A percentile compares a stretch with the other conserved stretches of the same genome.
Conservation (phyloP, 257 asterid species). For the Forsythia viridissima region DNA sequence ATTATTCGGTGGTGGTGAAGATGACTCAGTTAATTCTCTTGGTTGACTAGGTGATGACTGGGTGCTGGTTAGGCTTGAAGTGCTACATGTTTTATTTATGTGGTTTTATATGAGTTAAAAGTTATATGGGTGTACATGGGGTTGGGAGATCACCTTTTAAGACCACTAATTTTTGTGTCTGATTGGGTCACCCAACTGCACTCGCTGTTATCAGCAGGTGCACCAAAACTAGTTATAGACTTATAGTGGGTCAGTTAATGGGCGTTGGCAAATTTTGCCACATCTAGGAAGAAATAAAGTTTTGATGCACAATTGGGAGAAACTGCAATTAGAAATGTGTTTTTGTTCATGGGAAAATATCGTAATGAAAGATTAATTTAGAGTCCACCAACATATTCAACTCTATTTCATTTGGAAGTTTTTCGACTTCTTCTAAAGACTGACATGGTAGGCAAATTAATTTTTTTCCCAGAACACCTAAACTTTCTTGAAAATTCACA, state of each 20-base stretch:
- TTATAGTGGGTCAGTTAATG: not conserved
- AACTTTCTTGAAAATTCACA: not conserved
- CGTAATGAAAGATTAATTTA: not conserved
- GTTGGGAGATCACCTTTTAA: not conserved
- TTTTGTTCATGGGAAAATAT: constrained; percentile 2
- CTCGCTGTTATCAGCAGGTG: not conserved
- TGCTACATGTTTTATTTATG: no score
- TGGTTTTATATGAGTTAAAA: not conserved
- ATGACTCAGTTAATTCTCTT: not conserved
- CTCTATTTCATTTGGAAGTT: constrained; percentile 8
- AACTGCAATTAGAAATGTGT: not conserved
- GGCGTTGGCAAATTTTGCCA: constrained; percentile 1
- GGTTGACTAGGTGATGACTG: not conserved
- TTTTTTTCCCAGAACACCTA: not conserved
- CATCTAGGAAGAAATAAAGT: not conserved
- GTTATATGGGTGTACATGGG: not conserved
- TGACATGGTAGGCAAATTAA: not conserved
- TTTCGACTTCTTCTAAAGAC: not conserved
- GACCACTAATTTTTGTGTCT: not conserved
- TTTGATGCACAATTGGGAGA: constrained; percentile 4
- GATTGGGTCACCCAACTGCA: not conserved
- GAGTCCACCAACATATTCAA: not conserved
- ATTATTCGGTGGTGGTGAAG: not conserved
- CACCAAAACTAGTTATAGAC: not conserved
- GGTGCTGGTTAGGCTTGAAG: not conserved